Evolutionary conservation across 169 alveolate genomes (phyloP), one percentile per base, ranked within the genome.

Genomic region (Babesia sp.): DNA sequence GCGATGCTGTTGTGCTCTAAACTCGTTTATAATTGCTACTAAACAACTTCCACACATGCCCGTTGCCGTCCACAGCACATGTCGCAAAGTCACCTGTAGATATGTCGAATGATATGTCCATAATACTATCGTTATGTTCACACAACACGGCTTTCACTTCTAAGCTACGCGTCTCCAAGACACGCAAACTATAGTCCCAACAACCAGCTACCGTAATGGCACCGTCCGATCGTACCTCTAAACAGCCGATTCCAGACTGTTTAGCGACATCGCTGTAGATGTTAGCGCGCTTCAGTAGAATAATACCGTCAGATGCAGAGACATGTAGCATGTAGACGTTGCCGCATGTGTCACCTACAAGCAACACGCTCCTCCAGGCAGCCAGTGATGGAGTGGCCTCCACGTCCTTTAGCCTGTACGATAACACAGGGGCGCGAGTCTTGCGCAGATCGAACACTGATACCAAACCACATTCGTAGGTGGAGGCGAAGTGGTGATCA

Each of bases 301-400:
- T 55, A 22, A 76, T 3, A 3, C 73, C 80, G n/a, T 29, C 31
- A 9, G 64, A 34, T 0, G 3, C 41, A 3, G 87, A 70, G 22
- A 61, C 72, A 50, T 79, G 46, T 6, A 70, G 48, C 87, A 79
- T 69, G 2, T 53, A 56, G 26, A 70, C 58, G 36, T 63, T 26
- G 31, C 87, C 87, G 14, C 24, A 42, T 8, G 87, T 57, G 64
- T 79, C 87, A n/a, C 87, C 87, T 4, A 79, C 50, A 20, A 79
- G 53, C 39, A 70, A 31, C n/a, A 79, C 78, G 26, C 36, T 29
- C 37, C 58, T 26, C 83, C 87, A 79, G 26, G 41, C 72, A 57
- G 78, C 48, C 26, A 79, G 56, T 22, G 84, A 31, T 26, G 83
- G 75, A 12, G 60, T 37, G 1, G 79, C 64, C 51, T 79, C 87